These are phyloP conservation scores for Tinospora cordifolia DNA, from an alignment of 164 flowering plant genomes.

Conservation along the genomic window DNA sequence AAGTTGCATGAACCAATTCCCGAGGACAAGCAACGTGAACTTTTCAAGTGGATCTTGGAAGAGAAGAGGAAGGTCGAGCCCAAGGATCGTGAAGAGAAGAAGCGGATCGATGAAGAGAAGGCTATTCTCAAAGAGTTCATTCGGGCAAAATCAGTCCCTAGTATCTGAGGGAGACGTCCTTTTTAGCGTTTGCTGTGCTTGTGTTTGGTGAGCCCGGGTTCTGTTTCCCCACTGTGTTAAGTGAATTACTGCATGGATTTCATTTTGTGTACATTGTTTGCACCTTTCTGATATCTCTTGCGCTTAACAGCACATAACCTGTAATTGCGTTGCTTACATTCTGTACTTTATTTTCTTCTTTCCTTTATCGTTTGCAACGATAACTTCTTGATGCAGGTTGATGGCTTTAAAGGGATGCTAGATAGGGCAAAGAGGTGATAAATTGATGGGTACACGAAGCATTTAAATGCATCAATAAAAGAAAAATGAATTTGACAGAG, in stretches of 20 bases:
- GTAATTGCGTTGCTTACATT: too few species aligned
- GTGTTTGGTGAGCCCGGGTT: conserved; percentile 7
- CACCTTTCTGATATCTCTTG: neutral
- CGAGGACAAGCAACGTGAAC: conserved; percentile 58
- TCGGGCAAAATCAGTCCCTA: conserved; percentile 53
- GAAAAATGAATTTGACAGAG: neutral
- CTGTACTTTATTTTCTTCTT: too few species aligned
- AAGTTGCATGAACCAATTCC: conserved; percentile 48
- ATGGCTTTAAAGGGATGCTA: neutral
- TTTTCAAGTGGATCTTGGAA: conserved; percentile 79
- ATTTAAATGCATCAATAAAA: too few species aligned
- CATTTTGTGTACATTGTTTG: neutral
- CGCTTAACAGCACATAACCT: too few species aligned
- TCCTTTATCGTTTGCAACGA: too few species aligned
- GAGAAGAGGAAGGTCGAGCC: conserved; percentile 77
- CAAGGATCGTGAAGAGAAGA: conserved; percentile 55
- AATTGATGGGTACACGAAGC: too few species aligned
- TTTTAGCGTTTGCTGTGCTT: neutral
- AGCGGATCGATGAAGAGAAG: conserved; percentile 76
- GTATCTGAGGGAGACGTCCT: conserved; percentile 17
- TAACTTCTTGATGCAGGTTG: too few species aligned
- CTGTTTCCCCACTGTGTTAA: neutral
- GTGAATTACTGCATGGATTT: neutral
- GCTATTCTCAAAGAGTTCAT: conserved; percentile 73
- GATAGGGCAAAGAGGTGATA: too few species aligned